Evolutionary conservation across 441 rosid genomes (phyloP).

Genomic region (Croton setiger): DNA sequence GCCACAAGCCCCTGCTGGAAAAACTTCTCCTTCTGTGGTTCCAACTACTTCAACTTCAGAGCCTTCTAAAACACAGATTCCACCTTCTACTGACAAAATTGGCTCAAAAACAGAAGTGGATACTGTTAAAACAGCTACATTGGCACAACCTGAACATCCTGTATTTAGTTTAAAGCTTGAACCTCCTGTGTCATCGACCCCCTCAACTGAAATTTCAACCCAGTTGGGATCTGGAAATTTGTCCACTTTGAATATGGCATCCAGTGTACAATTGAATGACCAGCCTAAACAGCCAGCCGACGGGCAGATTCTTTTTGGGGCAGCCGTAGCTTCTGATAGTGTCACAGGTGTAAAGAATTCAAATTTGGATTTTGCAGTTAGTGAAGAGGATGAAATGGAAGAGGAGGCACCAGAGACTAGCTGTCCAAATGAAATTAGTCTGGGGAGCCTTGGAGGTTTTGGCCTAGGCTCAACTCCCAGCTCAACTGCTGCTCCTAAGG

Average conservation of each 20-base stretch:
- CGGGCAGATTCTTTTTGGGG: constrained; percentile 30
- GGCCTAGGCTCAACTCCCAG: constrained; percentile 47
- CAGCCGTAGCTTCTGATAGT: constrained; percentile 33
- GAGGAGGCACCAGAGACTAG: constrained; percentile 85
- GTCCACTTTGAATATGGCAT: constrained; percentile 28
- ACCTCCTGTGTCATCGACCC: constrained; percentile 37
- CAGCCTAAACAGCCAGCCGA: constrained; percentile 43
- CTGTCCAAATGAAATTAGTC: constrained; percentile 51
- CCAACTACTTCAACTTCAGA: constrained; percentile 1
- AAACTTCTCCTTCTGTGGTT: neutral
- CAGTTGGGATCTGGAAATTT: constrained; percentile 36
- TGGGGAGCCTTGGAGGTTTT: constrained; percentile 66
- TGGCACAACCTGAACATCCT: constrained; percentile 27
- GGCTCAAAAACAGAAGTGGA: constrained; percentile 25
- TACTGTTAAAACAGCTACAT: constrained; percentile 27
- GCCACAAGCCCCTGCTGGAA: constrained; percentile 1
- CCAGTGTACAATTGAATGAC: constrained; percentile 35
- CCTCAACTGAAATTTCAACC: constrained; percentile 34
- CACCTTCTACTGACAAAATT: constrained; percentile 26
- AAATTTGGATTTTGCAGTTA: constrained; percentile 35
- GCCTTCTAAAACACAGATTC: constrained; percentile 27
- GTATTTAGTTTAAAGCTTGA: constrained; percentile 43
- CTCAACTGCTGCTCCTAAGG: constrained; percentile 47
- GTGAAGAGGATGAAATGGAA: constrained; percentile 92
- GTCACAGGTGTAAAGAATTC: constrained; percentile 40